Base-by-base conservation (phyloP, 805 yeast species). In the Schwanniomyces pseudopolymorphus region DNA sequence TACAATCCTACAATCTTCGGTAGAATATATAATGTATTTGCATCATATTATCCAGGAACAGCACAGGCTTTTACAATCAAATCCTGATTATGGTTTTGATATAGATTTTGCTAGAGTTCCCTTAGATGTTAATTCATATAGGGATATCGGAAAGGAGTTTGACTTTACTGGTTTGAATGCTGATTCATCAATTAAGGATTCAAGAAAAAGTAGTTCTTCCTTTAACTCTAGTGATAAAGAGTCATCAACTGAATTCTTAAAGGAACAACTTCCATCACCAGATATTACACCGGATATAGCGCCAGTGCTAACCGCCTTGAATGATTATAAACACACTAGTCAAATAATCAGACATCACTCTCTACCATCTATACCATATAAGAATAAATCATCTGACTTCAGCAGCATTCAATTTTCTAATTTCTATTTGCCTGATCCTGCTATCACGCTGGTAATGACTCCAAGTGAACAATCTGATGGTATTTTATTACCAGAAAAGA, bases 1-100 rank as follows among this genome's bases (percentile, higher is more conserved):
- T 50, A 87, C 90, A 3, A 85, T 88, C 24, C 67, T 88, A 36
- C 90, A 87, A 61, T 83, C 88, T n/a, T 81, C 92, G 0, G 95
- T 88, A 20, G 91, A 86, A 58, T 87, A 88, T 59, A 83, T 88
- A 51, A 74, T 81, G 50, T 85, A 86, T 57, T 71, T 87, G 41
- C 90, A 87, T 60, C 72, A 76, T 45, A 75, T 82, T 9, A 73
- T 84, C 17, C 71, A 75, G 47, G 64, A 78, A 47, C 79, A 82
- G 59, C 75, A 75, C 48, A 58, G 71, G n/a, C 67, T 79, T 33
- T 45, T 46, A 35, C 42, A 40, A 19, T 60, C 61, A 4, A 51
- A 56, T 44, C 55, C 57, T 20, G 51, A 63, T 9, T 68, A 72
- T 65, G 51, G 63, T 11, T 77, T 75, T 51, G 72, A 74, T 51